Evolutionary conservation across 495 filamentous ascomycete species (phyloP).

Genomic region (Podospora comata): DNA sequence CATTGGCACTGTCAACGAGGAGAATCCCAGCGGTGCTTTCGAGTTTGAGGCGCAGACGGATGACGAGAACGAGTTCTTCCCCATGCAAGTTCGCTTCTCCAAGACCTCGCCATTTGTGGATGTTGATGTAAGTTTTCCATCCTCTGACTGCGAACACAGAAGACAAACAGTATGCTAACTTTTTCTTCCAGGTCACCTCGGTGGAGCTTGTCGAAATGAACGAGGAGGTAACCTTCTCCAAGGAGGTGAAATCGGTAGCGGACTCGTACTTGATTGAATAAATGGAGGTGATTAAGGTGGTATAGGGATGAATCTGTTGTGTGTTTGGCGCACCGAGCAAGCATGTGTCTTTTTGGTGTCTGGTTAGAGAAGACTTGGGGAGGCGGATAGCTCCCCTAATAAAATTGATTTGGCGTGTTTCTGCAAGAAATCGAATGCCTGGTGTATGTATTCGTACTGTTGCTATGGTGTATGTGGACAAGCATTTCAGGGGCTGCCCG

Average conservation of each 20-base stretch:
- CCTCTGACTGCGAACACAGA: constrained; percentile 4
- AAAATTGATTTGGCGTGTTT: neutral
- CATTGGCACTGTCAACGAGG: constrained; percentile 76
- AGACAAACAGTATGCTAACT: constrained; percentile 26
- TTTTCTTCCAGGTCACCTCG: constrained; percentile 55
- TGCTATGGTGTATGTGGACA: neutral
- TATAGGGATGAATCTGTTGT: neutral
- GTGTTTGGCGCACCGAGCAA: neutral
- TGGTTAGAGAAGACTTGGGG: neutral
- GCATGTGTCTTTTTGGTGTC: constrained; percentile 5
- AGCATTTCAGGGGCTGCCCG: neutral
- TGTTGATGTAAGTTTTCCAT: constrained; percentile 67
- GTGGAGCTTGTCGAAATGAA: constrained; percentile 74
- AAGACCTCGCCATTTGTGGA: constrained; percentile 84
- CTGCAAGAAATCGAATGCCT: neutral
- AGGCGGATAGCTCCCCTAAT: neutral
- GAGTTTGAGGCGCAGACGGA: constrained; percentile 88
- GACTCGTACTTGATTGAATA: constrained; percentile 81
- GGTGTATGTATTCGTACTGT: neutral
- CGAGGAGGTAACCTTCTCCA: constrained; percentile 80
- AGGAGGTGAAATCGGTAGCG: constrained; percentile 81
- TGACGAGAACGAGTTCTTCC: constrained; percentile 90
- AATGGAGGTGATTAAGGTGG: constrained; percentile 12
- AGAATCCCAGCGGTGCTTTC: constrained; percentile 77
- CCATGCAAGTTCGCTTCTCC: constrained; percentile 86